Conservation (phyloP, 23 red algal species). For the Agarophyton chilense region DNA sequence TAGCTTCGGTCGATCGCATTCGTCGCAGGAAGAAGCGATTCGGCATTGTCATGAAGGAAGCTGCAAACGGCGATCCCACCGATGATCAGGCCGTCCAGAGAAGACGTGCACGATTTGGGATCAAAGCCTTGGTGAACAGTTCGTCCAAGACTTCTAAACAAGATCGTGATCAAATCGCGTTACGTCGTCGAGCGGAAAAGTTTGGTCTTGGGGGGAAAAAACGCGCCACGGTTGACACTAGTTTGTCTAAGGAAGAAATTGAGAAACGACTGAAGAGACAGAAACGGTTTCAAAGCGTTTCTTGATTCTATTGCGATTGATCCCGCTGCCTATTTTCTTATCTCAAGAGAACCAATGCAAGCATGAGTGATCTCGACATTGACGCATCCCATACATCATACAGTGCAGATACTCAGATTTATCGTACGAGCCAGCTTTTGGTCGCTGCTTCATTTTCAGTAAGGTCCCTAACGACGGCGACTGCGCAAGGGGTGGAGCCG, state of each 20-base stretch:
- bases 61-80: background rate
- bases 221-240: background rate
- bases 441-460: no score
- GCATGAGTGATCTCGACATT: no score
- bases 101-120: constrained; percentile 49
- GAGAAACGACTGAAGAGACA: constrained; percentile 48
- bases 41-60: constrained; percentile 22
- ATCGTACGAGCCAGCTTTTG: no score
- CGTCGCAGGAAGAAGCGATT: constrained; percentile 5
- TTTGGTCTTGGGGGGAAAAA: background rate
- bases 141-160: constrained; percentile 8
- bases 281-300: constrained; percentile 44
- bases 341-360: background rate
- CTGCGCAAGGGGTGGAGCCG: background rate
- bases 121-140: background rate
- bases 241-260: constrained; percentile 24
- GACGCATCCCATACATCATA: no score
- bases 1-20: background rate
- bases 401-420: no score
- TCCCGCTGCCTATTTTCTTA: background rate
- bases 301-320: constrained; percentile 2
- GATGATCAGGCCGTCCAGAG: constrained; percentile 34
- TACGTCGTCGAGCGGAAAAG: constrained; percentile 34
- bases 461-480: background rate
- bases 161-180: background rate